Conservation (phyloP, 257 asterid genomes). For the Solanum microdontum region DNA sequence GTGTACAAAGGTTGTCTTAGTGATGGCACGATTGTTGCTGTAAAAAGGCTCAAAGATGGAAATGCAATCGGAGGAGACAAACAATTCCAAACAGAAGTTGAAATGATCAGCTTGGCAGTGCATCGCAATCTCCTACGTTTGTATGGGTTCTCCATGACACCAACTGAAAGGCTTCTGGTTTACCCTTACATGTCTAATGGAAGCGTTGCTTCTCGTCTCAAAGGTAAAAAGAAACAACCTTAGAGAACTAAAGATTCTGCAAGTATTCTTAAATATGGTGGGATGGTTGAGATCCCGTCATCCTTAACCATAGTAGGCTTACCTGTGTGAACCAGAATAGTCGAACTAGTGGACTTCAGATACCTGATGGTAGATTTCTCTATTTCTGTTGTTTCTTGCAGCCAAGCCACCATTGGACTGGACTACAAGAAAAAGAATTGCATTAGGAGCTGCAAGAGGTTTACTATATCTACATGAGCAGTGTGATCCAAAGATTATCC, state of each 20-base stretch:
- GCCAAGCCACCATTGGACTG: slow-evolving; percentile 85
- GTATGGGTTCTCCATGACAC: slow-evolving; percentile 70
- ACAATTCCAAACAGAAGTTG: slow-evolving; percentile 91
- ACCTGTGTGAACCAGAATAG: background rate
- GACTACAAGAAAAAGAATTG: slow-evolving; percentile 74
- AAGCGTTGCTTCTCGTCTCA: slow-evolving; percentile 85
- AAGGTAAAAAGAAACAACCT: slow-evolving; percentile 31
- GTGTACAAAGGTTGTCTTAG: slow-evolving; percentile 84
- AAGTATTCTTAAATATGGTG: background rate
- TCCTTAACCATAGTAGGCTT: background rate
- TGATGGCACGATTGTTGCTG: slow-evolving; percentile 80
- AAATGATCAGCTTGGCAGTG: slow-evolving; percentile 91
- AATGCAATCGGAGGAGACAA: slow-evolving; percentile 61
- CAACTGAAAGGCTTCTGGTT: slow-evolving; percentile 66
- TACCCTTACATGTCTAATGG: slow-evolving; percentile 96
- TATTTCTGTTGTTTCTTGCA: slow-evolving; percentile 7
- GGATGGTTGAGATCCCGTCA: background rate
- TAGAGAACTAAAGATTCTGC: background rate
- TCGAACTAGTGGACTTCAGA: background rate
- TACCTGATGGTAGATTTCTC: background rate
- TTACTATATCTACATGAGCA: slow-evolving; percentile 84
- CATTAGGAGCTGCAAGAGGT: slow-evolving; percentile 95
- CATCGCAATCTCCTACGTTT: slow-evolving; percentile 79
- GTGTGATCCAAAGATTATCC: slow-evolving; percentile 94
- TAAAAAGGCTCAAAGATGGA: slow-evolving; percentile 81